Evolutionary conservation across 202 grass and related monocot species (phyloP).

Genomic region (Zoysia matrella): DNA sequence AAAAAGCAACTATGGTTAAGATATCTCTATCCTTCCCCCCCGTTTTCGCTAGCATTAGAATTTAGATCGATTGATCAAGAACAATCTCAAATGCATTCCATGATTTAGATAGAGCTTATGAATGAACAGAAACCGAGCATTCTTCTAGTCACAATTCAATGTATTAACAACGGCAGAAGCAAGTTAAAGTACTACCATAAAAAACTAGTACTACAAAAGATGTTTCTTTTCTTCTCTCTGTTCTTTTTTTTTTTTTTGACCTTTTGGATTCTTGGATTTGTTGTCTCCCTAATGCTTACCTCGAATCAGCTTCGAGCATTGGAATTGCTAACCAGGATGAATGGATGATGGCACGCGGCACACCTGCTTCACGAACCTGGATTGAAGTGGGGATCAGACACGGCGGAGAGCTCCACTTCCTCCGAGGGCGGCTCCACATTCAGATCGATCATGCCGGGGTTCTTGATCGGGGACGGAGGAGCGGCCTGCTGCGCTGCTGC

Average conservation of each 20-base stretch:
- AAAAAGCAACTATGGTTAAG: constrained; percentile 17
- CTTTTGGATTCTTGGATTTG: neutral
- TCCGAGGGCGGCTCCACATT: constrained; percentile 77
- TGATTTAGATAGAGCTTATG: neutral
- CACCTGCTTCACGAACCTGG: constrained; percentile 41
- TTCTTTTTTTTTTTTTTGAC: neutral
- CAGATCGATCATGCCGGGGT: constrained; percentile 73
- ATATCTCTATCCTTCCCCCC: neutral
- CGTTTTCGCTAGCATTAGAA: neutral
- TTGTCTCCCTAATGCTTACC: constrained; percentile 35
- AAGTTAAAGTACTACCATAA: neutral
- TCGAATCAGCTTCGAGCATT: constrained; percentile 31
- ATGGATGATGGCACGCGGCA: neutral
- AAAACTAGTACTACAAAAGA: constrained; percentile 23
- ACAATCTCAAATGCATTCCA: constrained; percentile 24
- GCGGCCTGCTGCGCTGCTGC: constrained; percentile 24
- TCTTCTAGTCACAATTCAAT: constrained; percentile 40
- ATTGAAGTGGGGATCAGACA: constrained; percentile 65
- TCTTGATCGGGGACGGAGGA: constrained; percentile 27
- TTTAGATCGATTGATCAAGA: constrained; percentile 18
- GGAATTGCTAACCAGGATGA: neutral
- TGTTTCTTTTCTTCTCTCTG: neutral
- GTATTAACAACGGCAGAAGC: constrained; percentile 23
- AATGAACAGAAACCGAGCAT: constrained; percentile 15
- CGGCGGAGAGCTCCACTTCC: constrained; percentile 30